These are phyloP conservation scores for Trypanosoma congolense DNA, from an alignment of 208 protist genomes.

Conservation along the genomic window DNA sequence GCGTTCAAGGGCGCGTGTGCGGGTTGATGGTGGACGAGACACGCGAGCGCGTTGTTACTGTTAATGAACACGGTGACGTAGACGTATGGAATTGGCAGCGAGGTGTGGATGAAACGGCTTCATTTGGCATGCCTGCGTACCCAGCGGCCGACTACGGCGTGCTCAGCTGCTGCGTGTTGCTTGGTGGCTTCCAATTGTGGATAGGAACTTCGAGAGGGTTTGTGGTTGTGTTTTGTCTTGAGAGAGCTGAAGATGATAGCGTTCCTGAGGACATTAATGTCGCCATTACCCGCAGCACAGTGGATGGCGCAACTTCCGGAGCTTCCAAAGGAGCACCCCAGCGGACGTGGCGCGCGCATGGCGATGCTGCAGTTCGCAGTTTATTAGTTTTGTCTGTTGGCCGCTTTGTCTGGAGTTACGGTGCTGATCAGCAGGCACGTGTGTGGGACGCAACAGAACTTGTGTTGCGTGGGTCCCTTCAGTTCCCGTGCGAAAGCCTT, in stretches of 20 bases:
- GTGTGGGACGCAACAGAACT: slow-evolving; percentile 42
- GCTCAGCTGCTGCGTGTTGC: slow-evolving; percentile 17
- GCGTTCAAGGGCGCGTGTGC: slow-evolving; percentile 31
- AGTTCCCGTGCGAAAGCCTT: slow-evolving; percentile 30
- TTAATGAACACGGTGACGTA: slow-evolving; percentile 43
- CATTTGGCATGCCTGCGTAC: slow-evolving; percentile 32
- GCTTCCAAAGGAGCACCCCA: slow-evolving; percentile 14
- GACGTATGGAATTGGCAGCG: slow-evolving; percentile 49
- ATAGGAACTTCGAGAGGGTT: slow-evolving; percentile 37
- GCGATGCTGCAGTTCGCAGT: slow-evolving; percentile 12
- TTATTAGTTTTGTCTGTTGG: slow-evolving; percentile 40
- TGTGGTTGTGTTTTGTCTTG: slow-evolving; percentile 33
- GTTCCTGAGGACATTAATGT: not conserved
- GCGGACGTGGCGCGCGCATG: slow-evolving; percentile 11
- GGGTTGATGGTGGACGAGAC: slow-evolving; percentile 26
- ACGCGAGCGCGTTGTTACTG: slow-evolving; percentile 25
- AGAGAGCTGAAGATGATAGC: not conserved
- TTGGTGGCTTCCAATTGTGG: slow-evolving; percentile 33
- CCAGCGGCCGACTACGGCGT: slow-evolving; percentile 19
- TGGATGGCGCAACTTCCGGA: not conserved
- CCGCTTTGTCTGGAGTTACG: slow-evolving; percentile 51
- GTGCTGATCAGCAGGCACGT: slow-evolving; percentile 21
- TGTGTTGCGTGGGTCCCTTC: slow-evolving; percentile 39
- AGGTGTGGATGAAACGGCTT: slow-evolving; percentile 32
- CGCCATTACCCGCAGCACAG: not conserved